Base-by-base conservation (phyloP, 148 eudicot species). In the Diospyros lotus region DNA sequence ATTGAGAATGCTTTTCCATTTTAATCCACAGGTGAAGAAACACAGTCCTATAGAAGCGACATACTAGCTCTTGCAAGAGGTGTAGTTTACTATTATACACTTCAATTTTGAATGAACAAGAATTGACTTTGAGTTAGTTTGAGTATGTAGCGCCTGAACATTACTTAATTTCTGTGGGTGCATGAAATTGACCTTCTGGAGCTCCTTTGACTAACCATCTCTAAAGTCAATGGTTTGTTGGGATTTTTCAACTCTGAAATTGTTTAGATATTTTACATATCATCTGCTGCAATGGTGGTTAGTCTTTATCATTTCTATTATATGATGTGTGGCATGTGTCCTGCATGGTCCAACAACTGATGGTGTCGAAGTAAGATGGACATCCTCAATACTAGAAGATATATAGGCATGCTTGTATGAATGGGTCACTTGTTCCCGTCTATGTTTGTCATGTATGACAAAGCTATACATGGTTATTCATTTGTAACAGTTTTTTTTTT, bases 31-130 rank as follows among this genome's bases (percentile, higher is more conserved):
- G 98, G 87, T 71, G 76, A 76, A n/a, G 75, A 77, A 66, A 84
- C 77, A 61, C 81, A 79, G 46, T 74, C 82, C 45, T 80, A 64
- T 58, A 80, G 82, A 75, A 85, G 85, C 79, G 98, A 94, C 62
- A 87, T 94, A 55, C 80, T 92, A 79, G 90, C 96, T 59, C 92
- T 94, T 65, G 98, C 98, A 52, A 89, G 96, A 90, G 98, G 98
- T 94, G 86, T 44, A 68, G 43, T 71, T 68, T n/a, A 28, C 51
- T 53, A 38, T 51, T 56, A 68, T 11, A 69, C 56, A 53, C 52
- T 12, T 48, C 4, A 39, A 6, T 8, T 39, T 10, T 39, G 41
- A 55, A 70, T 28, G 50, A 2, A 5, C 38, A 4, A 6, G 10
- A 3, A 39, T 46, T 62, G 58, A 42, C 9, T 44, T 6, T 66